Evolutionary conservation across 768 basidiomycete species (phyloP).

Genomic region (Leucosporidium creatinivorum): DNA sequence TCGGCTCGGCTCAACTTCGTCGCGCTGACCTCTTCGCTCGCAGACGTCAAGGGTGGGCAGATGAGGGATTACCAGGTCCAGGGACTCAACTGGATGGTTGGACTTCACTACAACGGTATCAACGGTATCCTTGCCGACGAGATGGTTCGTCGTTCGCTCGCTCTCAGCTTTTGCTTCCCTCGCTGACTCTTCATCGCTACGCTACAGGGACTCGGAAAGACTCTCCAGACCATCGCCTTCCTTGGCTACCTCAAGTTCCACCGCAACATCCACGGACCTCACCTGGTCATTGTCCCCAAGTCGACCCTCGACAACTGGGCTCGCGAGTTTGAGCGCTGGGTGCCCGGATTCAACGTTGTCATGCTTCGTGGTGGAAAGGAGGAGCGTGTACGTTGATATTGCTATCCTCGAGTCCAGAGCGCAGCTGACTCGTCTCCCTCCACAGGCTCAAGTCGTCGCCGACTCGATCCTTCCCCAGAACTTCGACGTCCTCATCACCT

Average conservation of each 20-base stretch:
- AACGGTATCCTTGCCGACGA: slow-evolving; percentile 97
- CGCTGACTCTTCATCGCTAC: background rate
- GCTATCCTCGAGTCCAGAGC: background rate
- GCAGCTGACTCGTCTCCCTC: slow-evolving; percentile 2
- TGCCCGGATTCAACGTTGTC: slow-evolving; percentile 74
- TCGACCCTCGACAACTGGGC: slow-evolving; percentile 96
- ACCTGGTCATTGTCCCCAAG: slow-evolving; percentile 96
- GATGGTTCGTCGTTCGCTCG: slow-evolving; percentile 54
- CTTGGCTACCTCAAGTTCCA: slow-evolving; percentile 88
- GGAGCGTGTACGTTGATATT: slow-evolving; percentile 54
- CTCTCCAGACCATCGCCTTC: slow-evolving; percentile 95
- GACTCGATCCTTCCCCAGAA: slow-evolving; percentile 71
- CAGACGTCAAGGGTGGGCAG: slow-evolving; percentile 72
- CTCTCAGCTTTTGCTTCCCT: background rate
- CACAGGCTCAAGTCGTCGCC: slow-evolving; percentile 61
- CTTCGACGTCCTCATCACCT: slow-evolving; percentile 90
- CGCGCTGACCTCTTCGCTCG: background rate
- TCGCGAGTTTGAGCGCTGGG: slow-evolving; percentile 87
- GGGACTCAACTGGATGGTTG: slow-evolving; percentile 95
- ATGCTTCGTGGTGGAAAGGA: slow-evolving; percentile 81
- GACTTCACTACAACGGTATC: slow-evolving; percentile 88
- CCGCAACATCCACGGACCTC: slow-evolving; percentile 66
- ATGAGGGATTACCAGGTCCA: slow-evolving; percentile 95
- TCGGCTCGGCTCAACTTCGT: background rate
- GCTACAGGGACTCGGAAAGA: slow-evolving; percentile 86